Evolutionary conservation across 1,139 yeast genomes (phyloP).

Genomic region (Candida sp.): DNA sequence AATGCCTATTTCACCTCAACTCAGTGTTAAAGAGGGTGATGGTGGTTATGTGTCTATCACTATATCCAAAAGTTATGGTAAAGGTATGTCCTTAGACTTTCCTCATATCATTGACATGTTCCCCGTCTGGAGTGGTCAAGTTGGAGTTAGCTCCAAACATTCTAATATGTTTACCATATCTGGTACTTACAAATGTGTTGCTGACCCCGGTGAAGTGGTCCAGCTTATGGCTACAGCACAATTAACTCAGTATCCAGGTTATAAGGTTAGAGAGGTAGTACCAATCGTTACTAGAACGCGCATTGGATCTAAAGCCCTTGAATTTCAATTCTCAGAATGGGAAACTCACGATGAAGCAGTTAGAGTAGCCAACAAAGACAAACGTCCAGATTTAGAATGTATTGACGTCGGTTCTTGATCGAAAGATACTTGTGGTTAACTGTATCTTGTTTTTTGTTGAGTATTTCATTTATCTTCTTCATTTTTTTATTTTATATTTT

Average conservation of each 20-base stretch:
- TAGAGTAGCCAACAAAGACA: background rate
- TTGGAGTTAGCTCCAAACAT: constrained; percentile 1
- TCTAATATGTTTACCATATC: background rate
- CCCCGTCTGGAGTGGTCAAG: background rate
- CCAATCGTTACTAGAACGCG: background rate
- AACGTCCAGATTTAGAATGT: background rate
- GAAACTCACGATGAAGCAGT: background rate
- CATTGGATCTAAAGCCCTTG: background rate
- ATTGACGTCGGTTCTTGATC: background rate
- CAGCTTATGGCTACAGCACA: constrained; percentile 10
- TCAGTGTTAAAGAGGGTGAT: constrained; percentile 6
- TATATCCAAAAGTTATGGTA: constrained; percentile 2
- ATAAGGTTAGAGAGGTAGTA: background rate
- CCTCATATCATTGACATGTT: constrained; percentile 2
- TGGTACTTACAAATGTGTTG: constrained; percentile 11
- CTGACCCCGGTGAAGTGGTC: constrained; percentile 10
- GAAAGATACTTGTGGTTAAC: background rate
- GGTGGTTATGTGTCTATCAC: constrained; percentile 6
- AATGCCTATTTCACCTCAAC: constrained; percentile 8
- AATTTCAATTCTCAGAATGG: constrained; percentile 1
- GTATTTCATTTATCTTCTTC: no score
- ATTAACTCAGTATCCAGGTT: constrained; percentile 5
- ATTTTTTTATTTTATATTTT: no score
- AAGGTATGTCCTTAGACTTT: background rate
- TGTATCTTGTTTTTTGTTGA: no score